Evolutionary conservation across 208 protist species (phyloP).

Genomic region (Wallacemonas sp.): DNA sequence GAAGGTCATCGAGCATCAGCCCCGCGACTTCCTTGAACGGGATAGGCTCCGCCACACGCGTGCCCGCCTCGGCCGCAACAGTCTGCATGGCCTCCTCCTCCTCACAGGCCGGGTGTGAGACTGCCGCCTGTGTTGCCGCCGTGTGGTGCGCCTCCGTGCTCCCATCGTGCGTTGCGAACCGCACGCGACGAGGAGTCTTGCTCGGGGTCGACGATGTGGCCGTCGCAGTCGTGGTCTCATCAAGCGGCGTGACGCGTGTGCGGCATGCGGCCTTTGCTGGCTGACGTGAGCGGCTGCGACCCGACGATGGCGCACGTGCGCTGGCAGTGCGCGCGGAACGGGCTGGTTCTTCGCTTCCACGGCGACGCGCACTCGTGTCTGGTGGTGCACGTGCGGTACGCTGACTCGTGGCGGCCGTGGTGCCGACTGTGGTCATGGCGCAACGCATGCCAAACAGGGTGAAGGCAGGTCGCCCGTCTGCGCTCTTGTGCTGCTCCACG

Average conservation of each 20-base stretch:
- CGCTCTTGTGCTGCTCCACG: conserved; percentile 4
- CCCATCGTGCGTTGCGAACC: no score
- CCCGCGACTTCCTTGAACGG: conserved; percentile 1
- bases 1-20: not conserved
- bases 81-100: no score
- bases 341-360: not conserved
- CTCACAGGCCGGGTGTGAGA: no score
- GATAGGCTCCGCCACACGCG: not conserved
- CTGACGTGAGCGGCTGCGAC: no score
- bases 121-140: no score
- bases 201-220: not conserved
- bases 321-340: no score
- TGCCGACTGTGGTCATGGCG: no score
- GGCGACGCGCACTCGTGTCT: not conserved
- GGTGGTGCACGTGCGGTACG: not conserved
- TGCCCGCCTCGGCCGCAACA: not conserved
- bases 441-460: conserved; percentile 13
- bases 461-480: conserved; percentile 11
- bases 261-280: not conserved
- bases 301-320: no score
- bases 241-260: conserved; percentile 1
- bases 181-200: conserved; percentile 2
- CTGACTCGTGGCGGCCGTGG: not conserved
- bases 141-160: no score
- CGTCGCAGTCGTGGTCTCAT: not conserved